These are phyloP conservation scores for Yamadazyma diospyri DNA, from an alignment of 1,139 yeast genomes.

Conservation along the genomic window DNA sequence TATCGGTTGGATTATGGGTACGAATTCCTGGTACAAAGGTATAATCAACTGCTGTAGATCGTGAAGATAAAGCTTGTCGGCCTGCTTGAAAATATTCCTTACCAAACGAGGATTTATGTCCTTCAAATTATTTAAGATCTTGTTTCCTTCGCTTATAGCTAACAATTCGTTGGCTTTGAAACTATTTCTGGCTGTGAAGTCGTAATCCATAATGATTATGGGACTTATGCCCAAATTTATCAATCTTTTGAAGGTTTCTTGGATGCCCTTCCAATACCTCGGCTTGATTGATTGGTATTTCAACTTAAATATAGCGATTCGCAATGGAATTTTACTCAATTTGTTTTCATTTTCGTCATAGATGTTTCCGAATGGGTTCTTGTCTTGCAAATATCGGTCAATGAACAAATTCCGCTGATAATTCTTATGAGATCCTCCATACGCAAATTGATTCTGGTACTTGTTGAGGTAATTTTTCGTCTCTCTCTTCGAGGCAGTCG, in stretches of 20 bases:
- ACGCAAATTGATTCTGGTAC: slow-evolving; percentile 46
- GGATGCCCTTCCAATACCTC: slow-evolving; percentile 38
- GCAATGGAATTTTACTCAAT: slow-evolving; percentile 36
- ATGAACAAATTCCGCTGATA: slow-evolving; percentile 37
- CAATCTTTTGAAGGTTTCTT: slow-evolving; percentile 48
- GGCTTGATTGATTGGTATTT: slow-evolving; percentile 33
- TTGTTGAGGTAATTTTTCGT: slow-evolving; percentile 63
- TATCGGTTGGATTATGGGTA: slow-evolving; percentile 64
- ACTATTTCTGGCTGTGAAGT: slow-evolving; percentile 8
- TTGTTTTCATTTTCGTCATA: slow-evolving; percentile 32
- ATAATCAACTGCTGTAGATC: slow-evolving; percentile 34
- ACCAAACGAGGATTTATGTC: slow-evolving; percentile 25
- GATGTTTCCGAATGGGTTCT: slow-evolving; percentile 32
- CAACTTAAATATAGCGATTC: slow-evolving; percentile 52
- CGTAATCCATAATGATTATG: slow-evolving; percentile 34
- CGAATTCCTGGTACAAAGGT: slow-evolving; percentile 42
- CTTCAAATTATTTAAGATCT: slow-evolving; percentile 24
- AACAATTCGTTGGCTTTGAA: slow-evolving; percentile 23
- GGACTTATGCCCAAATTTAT: slow-evolving; percentile 47
- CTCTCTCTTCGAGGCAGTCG: slow-evolving; percentile 77
- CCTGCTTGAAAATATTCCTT: slow-evolving; percentile 25
- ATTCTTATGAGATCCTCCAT: slow-evolving; percentile 20
- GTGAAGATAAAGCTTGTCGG: slow-evolving; percentile 16
- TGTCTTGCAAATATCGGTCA: slow-evolving; percentile 36
- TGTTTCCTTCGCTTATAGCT: slow-evolving; percentile 32